These are phyloP conservation scores for Suillus placidus DNA, from an alignment of 768 basidiomycete genomes.

Conservation along the genomic window DNA sequence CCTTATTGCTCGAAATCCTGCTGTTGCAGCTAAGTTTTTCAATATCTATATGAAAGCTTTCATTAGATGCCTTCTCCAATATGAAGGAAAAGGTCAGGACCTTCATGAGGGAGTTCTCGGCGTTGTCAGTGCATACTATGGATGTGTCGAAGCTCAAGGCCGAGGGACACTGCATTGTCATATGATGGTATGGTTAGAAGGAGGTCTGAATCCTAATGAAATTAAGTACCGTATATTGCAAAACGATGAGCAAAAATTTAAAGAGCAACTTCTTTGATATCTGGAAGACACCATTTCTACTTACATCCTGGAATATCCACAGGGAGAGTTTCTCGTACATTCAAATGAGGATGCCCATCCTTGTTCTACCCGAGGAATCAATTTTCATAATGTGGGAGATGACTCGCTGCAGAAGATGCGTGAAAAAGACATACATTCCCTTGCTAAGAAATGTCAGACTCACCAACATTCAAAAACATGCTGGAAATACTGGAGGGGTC, in stretches of 20 bases:
- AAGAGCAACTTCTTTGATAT: conserved; percentile 16
- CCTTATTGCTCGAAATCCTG: conserved; percentile 43
- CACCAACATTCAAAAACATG: conserved; percentile 40
- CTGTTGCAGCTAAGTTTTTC: conserved; percentile 44
- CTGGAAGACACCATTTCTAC: conserved; percentile 31
- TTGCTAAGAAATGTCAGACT: conserved; percentile 33
- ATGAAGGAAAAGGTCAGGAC: conserved; percentile 13
- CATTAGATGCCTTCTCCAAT: conserved; percentile 32
- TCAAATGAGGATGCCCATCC: no score
- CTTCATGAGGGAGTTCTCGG: conserved; percentile 38
- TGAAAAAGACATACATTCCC: conserved; percentile 26
- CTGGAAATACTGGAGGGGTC: conserved; percentile 39
- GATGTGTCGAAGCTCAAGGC: conserved; percentile 44
- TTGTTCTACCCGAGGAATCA: conserved; percentile 18
- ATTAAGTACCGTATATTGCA: conserved; percentile 20
- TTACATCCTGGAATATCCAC: no score
- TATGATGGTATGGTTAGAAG: conserved; percentile 44
- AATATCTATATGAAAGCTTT: conserved; percentile 42
- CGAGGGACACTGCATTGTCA: conserved; percentile 44
- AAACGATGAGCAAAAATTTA: conserved; percentile 22
- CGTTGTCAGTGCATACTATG: conserved; percentile 38
- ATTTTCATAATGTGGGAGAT: not conserved
- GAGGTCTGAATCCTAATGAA: conserved; percentile 35
- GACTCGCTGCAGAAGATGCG: not conserved
- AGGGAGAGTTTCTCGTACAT: no score